Base-by-base conservation (phyloP, 192 early-diverging fungal species). In the Allomyces javanicus region DNA sequence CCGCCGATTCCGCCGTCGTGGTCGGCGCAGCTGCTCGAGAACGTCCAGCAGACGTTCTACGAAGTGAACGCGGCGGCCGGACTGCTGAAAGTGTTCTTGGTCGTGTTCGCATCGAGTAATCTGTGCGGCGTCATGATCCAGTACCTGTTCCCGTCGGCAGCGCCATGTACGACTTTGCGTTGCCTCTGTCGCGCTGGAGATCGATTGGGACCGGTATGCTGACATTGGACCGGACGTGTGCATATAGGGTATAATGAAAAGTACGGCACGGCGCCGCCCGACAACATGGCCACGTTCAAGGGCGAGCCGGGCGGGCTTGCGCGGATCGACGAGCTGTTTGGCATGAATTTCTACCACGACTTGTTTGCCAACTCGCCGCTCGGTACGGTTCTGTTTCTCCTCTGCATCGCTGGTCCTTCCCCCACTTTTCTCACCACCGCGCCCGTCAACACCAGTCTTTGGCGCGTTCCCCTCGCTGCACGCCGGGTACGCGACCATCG, bases 381-480 rank as follows among this genome's bases (percentile, higher is more conserved):
- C 33, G 33, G 33, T 40, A 40, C 33, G 33, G 0, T 40, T 40
- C 33, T 40, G 2, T 21, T 21, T 21, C 12, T 21, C 2, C 2
- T 3, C 9, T 7, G 33, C 33, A 26, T 26, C 1, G 19, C 2
- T 17, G 2, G 12, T 50, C 4, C 19, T 6, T 50, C 9, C 45
- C 12, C 10, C 10, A 50, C 10, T 2, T 58, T 6, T 4, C 33
- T 40, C 0, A 40, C 33, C 50, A 21, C 50, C 12, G 12, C 12
- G 3, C 21, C 12, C 10, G 1, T 50, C 10, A 44, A 44, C 7
- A 4, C 0, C 50, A 33, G 85, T 87, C 63, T 88, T 86, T 76
- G 87, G 87, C 25, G 87, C 87, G 9, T 83, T 86, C 70, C 87
- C 87, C 6, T 87, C 85, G 1, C 73, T 88, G 1, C 87, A 88